Evolutionary conservation across 2,329 filamentous ascomycete species (phyloP), one percentile per base, ranked within the genome.

Genomic region (Fusarium citri): DNA sequence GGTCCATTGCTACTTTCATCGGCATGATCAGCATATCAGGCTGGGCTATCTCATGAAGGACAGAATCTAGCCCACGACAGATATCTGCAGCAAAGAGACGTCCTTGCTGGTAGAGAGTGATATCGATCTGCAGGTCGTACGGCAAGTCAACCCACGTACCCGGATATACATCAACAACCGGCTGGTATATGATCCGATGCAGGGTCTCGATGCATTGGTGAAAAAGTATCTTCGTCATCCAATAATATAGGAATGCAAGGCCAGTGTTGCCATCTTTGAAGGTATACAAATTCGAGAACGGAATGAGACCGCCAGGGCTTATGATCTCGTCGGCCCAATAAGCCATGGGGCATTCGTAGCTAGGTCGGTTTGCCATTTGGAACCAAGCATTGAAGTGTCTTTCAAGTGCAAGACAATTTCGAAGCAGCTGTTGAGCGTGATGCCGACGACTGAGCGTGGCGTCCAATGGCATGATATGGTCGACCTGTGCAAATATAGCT

Each of bases 171-270:
- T 83, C 82, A 14, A 83, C 67, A 20, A 82, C 80, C 0, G 83
- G 80, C 61, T 85, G 79, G 64, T 81, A 82, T 46, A 86, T 79
- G 59, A 78, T 75, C 26, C 79, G 77, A 60, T 87, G 80, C 18
- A 89, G 76, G 18, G 73, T 71, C 61, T 83, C 81, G 42, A 88
- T 80, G 69, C 82, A 85, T 12, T 81, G 83, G 65, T 84, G 83
- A 48, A 89, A 81, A 15, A 83, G 68, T 28, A 88, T 78, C 47
- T 86, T 82, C 2, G 82, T 76, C 64, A 84, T 81, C 86, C 86
- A 88, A 74, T 87, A 88, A 72, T 86, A 84, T 15, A 87, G 75
- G 66, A 88, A 83, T 47, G 80, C 80, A 31, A 87, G 68, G 1
- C 86, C 83, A 1, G 83, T 80, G 15, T 79, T 69, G 20, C 79